Evolutionary conservation across 768 basidiomycete species (phyloP).

Genomic region (Tephrocybe sp.): DNA sequence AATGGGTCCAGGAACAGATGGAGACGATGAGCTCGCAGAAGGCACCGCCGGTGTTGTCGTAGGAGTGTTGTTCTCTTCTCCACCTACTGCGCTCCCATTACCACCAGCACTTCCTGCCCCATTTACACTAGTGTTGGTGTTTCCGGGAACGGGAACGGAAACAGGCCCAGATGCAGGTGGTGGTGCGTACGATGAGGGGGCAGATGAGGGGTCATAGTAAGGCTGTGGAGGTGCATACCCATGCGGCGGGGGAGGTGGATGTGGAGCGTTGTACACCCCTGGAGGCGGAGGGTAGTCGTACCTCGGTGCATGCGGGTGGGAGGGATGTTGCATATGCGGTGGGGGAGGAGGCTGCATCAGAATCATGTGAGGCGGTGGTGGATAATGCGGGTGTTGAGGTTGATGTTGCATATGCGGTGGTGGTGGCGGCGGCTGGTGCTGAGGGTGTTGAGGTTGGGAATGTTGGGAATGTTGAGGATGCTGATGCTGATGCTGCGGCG

Average conservation of each 20-base stretch:
- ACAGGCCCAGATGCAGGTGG: not conserved
- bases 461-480: constrained; percentile 3
- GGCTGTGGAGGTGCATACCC: not conserved
- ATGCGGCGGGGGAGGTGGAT: not conserved
- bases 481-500: not conserved
- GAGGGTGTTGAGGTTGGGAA: constrained; percentile 3
- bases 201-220: constrained; percentile 2
- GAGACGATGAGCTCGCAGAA: not conserved
- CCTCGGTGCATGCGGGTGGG: not conserved
- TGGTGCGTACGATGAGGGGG: not conserved
- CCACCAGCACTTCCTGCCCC: not conserved
- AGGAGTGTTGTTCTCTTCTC: not conserved
- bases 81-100: not conserved
- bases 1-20: no score
- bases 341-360: not conserved
- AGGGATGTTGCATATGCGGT: not conserved
- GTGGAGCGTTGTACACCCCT: not conserved
- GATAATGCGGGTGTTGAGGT: constrained; percentile 4
- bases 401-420: not conserved
- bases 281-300: constrained; percentile 3
- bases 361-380: constrained; percentile 1
- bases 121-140: not conserved
- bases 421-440: constrained; percentile 4
- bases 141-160: not conserved
- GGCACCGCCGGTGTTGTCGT: not conserved